Base-by-base conservation (phyloP, 371 early-diverging fungal genomes). In the Haplosporangium sp. region DNA sequence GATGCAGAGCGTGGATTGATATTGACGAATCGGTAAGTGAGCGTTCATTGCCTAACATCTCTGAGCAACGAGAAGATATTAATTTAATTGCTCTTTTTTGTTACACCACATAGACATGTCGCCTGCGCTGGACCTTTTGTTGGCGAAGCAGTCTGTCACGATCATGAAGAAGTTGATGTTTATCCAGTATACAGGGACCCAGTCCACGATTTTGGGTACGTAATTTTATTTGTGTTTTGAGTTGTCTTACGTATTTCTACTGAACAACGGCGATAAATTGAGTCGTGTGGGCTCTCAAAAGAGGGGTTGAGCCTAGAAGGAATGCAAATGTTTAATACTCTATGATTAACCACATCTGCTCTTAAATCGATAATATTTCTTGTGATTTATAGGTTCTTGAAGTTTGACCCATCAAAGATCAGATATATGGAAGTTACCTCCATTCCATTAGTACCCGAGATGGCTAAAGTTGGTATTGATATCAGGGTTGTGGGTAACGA, bases 401-500 rank as follows among this genome's bases (percentile, higher is more conserved):
- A 89, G 71, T 93, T 93, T 78, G 90, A 94, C 85, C 91, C 93
- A 3, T 76, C 79, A 48, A 90, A 90, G 82, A 91, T 92, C 77
- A 91, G 92, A 71, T 95, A 94, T 82, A 94, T 95, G 94, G 85
- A 88, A 35, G 86, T 96, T n/a, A 85, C 83, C 1, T 90, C 93
- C 67, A 95, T 97, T 50, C 85, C 86, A 38, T 88, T 97, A 55
- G 88, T 86, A 5, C 96, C 98, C 1, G 93, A 94, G 65, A 77
- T 89, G 20, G 98, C 97, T 13, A 91, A 92, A 71, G 94, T 96
- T 9, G 97, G 97, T 15, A 86, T 96, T 50, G 97, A 97, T 44
- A 94, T 97, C 77, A 90, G 96, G 8, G 95, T 97, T 9, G 95
- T 97, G 50, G 97, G 97, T 83, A 96, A 96, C 82, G 96, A 97